Base-by-base conservation (phyloP, 2,329 filamentous ascomycete genomes). In the Coleophoma eucalyptorum region DNA sequence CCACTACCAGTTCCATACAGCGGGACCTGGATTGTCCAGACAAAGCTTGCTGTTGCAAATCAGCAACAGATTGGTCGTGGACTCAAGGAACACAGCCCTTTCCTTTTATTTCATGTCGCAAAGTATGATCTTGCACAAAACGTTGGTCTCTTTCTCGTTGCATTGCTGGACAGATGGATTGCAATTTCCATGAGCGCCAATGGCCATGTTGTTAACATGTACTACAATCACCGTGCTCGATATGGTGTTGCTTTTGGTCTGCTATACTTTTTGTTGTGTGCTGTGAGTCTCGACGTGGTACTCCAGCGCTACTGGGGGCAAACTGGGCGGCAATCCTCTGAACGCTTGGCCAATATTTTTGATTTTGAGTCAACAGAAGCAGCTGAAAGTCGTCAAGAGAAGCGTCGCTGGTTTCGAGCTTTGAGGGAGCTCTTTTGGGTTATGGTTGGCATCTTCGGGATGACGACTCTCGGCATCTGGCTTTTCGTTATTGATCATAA, bases 91-190 rank as follows among this genome's bases (percentile, higher is more conserved):
- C 65, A 67, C 48, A 65, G 57, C 51, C 57, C 64, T 18, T 67
- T 67, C 33, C 49, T 67, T 20, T 62, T 65, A 49, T 67, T 62
- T 59, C 62, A 65, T 10, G 56, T 63, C 20, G 60, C 65, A 2
- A 60, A 62, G 42, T 54, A 60, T 20, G 65, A 67, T 46, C 67
- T 82, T 49, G 77, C 77, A 75, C 79, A 78, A 55, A 74, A 75
- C 57, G 67, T 64, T 20, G 51, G 64, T 8, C 64, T 64, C 41
- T 67, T 67, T 47, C 55, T 67, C 33, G 58, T 67, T 38, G 65
- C 65, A 3, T 55, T 67, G n/a, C 49, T 65, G 11, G 65, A 67
- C 46, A 62, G 64, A 52, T 67, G 65, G 65, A 55, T 63, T 15
- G 55, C 60, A 43, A 64, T 71, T 38, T 57, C 62, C 44, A 70